Evolutionary conservation across 176 grass and related monocot genomes (phyloP).

Genomic region (Carex parvula): DNA sequence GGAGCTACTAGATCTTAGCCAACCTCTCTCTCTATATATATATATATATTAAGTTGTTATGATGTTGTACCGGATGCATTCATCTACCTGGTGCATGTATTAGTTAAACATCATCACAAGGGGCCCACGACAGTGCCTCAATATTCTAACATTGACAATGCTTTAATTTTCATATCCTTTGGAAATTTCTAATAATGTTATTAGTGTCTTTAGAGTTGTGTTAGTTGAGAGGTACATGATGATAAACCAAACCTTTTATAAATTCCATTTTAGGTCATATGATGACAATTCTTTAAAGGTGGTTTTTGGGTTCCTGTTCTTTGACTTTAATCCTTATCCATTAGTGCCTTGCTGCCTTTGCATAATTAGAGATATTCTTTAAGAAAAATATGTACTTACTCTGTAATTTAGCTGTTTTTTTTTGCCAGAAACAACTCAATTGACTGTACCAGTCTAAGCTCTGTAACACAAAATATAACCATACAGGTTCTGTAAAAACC

Average conservation of each 20-base stretch:
- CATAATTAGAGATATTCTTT: not conserved
- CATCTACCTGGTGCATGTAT: not conserved
- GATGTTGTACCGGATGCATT: not conserved
- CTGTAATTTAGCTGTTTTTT: too few relatives aligned
- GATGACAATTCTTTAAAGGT: not conserved
- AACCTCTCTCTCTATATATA: too few relatives aligned
- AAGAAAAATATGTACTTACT: not conserved
- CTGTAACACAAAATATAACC: too few relatives aligned
- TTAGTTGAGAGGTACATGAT: slow-evolving; percentile 4
- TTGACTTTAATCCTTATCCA: not conserved
- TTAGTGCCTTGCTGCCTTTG: not conserved
- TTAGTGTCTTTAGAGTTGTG: not conserved
- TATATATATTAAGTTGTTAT: not conserved
- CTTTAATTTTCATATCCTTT: not conserved
- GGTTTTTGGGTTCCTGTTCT: not conserved
- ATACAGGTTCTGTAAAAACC: not conserved
- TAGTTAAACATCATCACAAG: slow-evolving; percentile 3
- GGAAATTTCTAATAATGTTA: not conserved
- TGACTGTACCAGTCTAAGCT: too few relatives aligned
- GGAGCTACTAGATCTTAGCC: too few relatives aligned
- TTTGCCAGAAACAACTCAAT: too few relatives aligned
- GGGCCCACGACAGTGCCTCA: not conserved
- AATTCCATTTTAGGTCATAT: slow-evolving; percentile 8
- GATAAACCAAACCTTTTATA: not conserved
- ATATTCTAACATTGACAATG: not conserved